Conservation (phyloP, 768 basidiomycete genomes). For the Boletus huronensis region DNA sequence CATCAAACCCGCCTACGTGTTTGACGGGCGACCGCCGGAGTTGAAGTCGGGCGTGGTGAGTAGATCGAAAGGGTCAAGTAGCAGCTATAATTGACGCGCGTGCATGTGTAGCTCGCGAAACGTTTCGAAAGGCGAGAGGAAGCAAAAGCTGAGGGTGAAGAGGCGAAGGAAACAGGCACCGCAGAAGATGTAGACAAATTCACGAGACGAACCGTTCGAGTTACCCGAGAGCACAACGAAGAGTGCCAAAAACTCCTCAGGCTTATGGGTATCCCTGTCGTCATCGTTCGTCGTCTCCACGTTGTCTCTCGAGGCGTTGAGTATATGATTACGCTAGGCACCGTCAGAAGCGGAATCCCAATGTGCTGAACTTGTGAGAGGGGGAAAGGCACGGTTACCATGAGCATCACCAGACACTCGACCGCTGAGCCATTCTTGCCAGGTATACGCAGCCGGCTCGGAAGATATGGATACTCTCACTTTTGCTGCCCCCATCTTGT, state of each 20-base stretch:
- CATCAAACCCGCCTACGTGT: constrained; percentile 96
- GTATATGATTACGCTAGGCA: constrained; percentile 51
- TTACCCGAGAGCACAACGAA: constrained; percentile 94
- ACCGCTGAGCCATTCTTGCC: neutral
- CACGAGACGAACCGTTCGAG: constrained; percentile 87
- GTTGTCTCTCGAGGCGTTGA: neutral
- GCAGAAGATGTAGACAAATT: constrained; percentile 91
- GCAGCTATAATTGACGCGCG: neutral
- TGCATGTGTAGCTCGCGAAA: constrained; percentile 72
- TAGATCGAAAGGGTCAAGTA: constrained; percentile 16
- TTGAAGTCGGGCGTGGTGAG: constrained; percentile 94
- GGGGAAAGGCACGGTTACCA: constrained; percentile 66
- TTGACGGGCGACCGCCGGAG: constrained; percentile 97
- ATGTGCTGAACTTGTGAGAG: constrained; percentile 96
- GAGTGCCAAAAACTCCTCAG: constrained; percentile 84
- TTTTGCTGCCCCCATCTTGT: constrained; percentile 86
- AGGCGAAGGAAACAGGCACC: constrained; percentile 95
- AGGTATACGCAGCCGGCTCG: constrained; percentile 97
- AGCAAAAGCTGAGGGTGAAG: constrained; percentile 91
- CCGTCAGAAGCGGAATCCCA: constrained; percentile 99
- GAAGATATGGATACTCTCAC: constrained; percentile 99
- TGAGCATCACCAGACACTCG: neutral
- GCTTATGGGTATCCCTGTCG: constrained; percentile 96
- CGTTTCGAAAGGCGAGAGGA: constrained; percentile 90
- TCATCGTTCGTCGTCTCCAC: constrained; percentile 58